A percentile compares a stretch with the other conserved stretches of the same genome.
These are phyloP conservation scores for Hypoxylon perforatum DNA, from an alignment of 495 filamentous ascomycete species.

Conservation along the genomic window DNA sequence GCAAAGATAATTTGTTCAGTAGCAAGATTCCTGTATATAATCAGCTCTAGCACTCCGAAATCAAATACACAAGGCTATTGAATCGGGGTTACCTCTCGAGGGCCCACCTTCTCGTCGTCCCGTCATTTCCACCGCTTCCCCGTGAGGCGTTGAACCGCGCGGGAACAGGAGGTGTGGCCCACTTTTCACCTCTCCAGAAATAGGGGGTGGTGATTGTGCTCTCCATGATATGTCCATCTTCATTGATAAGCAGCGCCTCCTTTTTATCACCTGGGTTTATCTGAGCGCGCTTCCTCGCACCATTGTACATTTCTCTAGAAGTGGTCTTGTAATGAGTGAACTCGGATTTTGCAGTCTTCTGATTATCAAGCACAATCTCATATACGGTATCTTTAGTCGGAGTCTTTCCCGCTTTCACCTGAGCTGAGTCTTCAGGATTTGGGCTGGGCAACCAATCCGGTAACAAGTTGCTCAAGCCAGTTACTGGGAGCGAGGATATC, in stretches of 20 bases:
- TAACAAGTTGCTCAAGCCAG: slow-evolving; percentile 65
- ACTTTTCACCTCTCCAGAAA: slow-evolving; percentile 73
- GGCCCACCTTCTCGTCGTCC: slow-evolving; percentile 85
- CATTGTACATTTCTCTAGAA: slow-evolving; percentile 70
- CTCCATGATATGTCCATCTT: slow-evolving; percentile 79
- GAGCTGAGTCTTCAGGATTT: not conserved
- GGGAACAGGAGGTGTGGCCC: slow-evolving; percentile 71
- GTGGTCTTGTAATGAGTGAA: slow-evolving; percentile 85
- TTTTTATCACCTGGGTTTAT: slow-evolving; percentile 65
- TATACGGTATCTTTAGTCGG: slow-evolving; percentile 50
- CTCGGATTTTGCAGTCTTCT: slow-evolving; percentile 62
- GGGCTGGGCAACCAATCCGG: slow-evolving; percentile 57
- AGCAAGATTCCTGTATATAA: slow-evolving; percentile 58
- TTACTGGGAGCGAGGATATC: slow-evolving; percentile 57
- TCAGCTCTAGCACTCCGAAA: slow-evolving; percentile 20
- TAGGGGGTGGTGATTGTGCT: slow-evolving; percentile 84
- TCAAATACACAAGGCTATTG: not conserved
- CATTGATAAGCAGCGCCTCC: slow-evolving; percentile 81
- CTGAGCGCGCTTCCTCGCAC: slow-evolving; percentile 66
- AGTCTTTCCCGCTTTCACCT: not conserved
- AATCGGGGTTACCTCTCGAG: slow-evolving; percentile 60
- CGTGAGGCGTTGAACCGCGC: slow-evolving; percentile 29
- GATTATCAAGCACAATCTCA: slow-evolving; percentile 67
- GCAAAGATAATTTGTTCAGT: slow-evolving; percentile 68
- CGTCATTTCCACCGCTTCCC: slow-evolving; percentile 80